Evolutionary conservation across 495 filamentous ascomycete species (phyloP).

Genomic region (Aspergillus ellipticus): DNA sequence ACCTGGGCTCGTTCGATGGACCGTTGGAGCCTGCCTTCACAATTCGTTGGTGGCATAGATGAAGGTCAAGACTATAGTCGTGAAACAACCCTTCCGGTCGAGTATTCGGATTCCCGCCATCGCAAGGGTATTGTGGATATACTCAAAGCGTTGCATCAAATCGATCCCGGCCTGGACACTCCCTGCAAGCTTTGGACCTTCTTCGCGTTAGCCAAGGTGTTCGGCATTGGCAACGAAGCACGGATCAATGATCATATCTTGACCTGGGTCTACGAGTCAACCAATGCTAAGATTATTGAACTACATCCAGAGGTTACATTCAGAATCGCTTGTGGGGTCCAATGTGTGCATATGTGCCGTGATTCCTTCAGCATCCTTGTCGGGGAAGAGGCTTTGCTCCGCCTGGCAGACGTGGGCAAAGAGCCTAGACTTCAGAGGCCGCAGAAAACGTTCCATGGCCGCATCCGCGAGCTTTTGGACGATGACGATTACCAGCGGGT

Average conservation of each 20-base stretch:
- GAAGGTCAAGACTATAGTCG: slow-evolving; percentile 16
- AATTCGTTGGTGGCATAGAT: slow-evolving; percentile 34
- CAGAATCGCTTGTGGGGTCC: slow-evolving; percentile 41
- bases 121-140: slow-evolving; percentile 57
- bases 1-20: slow-evolving; percentile 37
- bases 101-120: slow-evolving; percentile 61
- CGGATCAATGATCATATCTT: slow-evolving; percentile 35
- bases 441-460: slow-evolving; percentile 25
- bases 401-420: slow-evolving; percentile 19
- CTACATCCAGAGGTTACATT: slow-evolving; percentile 44
- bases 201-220: slow-evolving; percentile 54
- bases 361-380: slow-evolving; percentile 48
- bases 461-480: slow-evolving; percentile 32
- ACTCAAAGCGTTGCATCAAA: slow-evolving; percentile 48
- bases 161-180: slow-evolving; percentile 53
- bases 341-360: slow-evolving; percentile 34
- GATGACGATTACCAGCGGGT: slow-evolving; percentile 45
- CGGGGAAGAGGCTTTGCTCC: slow-evolving; percentile 42
- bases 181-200: slow-evolving; percentile 63
- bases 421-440: background rate
- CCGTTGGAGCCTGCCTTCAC: slow-evolving; percentile 44
- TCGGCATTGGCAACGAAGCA: slow-evolving; percentile 43
- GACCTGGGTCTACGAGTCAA: slow-evolving; percentile 43
- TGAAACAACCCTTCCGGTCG: slow-evolving; percentile 25
- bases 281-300: slow-evolving; percentile 45